Conservation (phyloP, 2,329 filamentous ascomycete species). For the Fusarium denticulatum region DNA sequence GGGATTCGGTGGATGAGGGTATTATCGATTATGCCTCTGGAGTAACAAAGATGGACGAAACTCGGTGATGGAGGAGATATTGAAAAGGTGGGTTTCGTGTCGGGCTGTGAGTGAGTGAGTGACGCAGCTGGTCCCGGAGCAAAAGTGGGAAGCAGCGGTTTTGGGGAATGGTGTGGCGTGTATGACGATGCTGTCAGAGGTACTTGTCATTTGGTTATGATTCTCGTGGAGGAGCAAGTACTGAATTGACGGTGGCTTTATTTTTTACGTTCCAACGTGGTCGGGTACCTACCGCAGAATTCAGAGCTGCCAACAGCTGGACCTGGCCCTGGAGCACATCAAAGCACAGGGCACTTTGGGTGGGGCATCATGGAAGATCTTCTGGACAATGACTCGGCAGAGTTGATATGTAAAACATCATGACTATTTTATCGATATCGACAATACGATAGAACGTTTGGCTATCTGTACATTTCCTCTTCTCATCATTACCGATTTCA, state of each 20-base stretch:
- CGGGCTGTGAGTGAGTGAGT: slow-evolving; percentile 28
- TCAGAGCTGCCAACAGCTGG: not conserved
- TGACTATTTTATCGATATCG: not conserved
- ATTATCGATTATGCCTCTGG: slow-evolving; percentile 25
- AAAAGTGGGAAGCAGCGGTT: slow-evolving; percentile 41
- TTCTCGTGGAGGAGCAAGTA: not conserved
- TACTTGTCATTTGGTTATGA: slow-evolving; percentile 1
- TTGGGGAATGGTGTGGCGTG: slow-evolving; percentile 40
- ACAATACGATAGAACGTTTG: not conserved
- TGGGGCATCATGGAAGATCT: not conserved
- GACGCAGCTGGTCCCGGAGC: slow-evolving; percentile 33
- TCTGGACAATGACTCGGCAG: slow-evolving; percentile 1
- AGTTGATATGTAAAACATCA: not conserved
- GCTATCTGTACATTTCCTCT: not conserved
- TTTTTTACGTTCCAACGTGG: slow-evolving; percentile 14
- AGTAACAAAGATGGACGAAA: slow-evolving; percentile 5
- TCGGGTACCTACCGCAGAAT: not conserved
- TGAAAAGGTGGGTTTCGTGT: slow-evolving; percentile 32
- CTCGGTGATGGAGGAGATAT: slow-evolving; percentile 17
- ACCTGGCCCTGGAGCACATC: slow-evolving; percentile 25
- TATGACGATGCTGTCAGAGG: slow-evolving; percentile 37
- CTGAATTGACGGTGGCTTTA: not conserved
- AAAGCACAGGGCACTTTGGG: slow-evolving; percentile 20
- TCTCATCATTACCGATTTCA: not conserved
- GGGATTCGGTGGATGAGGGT: slow-evolving; percentile 22